These are phyloP conservation scores for Pseudozyma sp. DNA, from an alignment of 1,284 basidiomycete species.

Conservation along the genomic window DNA sequence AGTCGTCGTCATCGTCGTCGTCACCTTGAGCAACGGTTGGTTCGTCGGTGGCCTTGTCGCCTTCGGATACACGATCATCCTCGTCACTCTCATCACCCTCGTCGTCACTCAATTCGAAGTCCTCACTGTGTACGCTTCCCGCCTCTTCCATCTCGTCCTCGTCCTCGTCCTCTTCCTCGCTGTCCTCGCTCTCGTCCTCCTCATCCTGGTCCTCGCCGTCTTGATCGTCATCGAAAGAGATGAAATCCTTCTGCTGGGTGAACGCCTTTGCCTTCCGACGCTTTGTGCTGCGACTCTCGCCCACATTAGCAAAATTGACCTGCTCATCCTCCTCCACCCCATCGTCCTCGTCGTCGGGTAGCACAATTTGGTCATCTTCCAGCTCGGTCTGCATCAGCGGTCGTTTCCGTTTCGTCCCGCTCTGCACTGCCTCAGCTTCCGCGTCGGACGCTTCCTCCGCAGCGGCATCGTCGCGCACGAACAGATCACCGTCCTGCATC, in stretches of 20 bases:
- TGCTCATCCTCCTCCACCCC: conserved; percentile 22
- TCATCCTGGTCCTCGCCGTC: conserved; percentile 30
- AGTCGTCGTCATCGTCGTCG: conserved; percentile 32
- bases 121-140: conserved; percentile 48
- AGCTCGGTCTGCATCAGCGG: conserved; percentile 38
- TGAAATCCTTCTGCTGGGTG: conserved; percentile 60
- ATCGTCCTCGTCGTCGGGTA: conserved; percentile 11
- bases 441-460: conserved; percentile 25
- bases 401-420: conserved; percentile 25
- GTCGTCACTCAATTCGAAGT: conserved; percentile 33
- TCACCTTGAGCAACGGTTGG: background rate
- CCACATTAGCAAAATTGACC: conserved; percentile 10
- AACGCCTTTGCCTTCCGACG: conserved; percentile 47
- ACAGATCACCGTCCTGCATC: conserved; percentile 44
- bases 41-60: conserved; percentile 1
- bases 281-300: conserved; percentile 12
- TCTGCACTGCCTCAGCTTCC: background rate
- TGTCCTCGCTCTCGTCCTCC: conserved; percentile 10
- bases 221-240: conserved; percentile 57
- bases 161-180: conserved; percentile 10
- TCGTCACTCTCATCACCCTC: conserved; percentile 11
- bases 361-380: conserved; percentile 13
- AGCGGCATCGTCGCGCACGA: conserved; percentile 57
- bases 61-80: background rate
- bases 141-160: conserved; percentile 18